Base-by-base conservation (phyloP, 306 rosid genomes). In the Ormosia emarginata region DNA sequence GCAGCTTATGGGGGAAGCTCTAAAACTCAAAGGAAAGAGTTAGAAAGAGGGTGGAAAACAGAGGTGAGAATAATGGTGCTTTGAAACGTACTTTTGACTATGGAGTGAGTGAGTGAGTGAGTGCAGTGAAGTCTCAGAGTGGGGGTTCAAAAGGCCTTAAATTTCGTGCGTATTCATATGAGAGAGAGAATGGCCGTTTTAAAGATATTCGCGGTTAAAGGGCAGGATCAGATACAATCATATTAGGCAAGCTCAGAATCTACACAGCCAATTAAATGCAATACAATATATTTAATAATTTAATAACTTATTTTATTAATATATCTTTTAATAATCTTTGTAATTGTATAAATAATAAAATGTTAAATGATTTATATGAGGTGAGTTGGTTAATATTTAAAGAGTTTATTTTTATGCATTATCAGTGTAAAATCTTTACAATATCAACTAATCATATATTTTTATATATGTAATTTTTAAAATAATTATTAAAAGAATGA, bases 151-250 rank as follows among this genome's bases (percentile, higher is more conserved):
- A 56, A 79, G 1, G 65, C 83, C 79, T 89, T 34, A 88, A 46
- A 58, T 18, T 74, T 71, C 72, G 89, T 69, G 86, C 84, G 33
- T 52, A 74, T 64, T 74, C 75, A 63, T 85, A 87, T 79, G 73
- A 80, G 32, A 15, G 53, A 3, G 50, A 58, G 11, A 7, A 44
- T 59, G n/a, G 67, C 33, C 1, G 64, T 24, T 24, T 32, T 32
- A 3, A 59, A 2, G 40, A 0, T 8, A 58, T 58, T 24, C 65
- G 65, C 65, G 33, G 65, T 14, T 50, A n/a, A 4, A 4, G 13
- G 33, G 13, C 34, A 18, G 50, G 50, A 44, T 2, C 50, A 2
- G 13, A 3, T 44, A 24, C 24, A 24, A 24, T 24, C 24, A 24
- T 0, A 24, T 24, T 24, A 24, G 6, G 12, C 65, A 58, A 58